Evolutionary conservation across 2,329 filamentous ascomycete species (phyloP).

Genomic region (Ophiocordyceps camponoti-saundersi): DNA sequence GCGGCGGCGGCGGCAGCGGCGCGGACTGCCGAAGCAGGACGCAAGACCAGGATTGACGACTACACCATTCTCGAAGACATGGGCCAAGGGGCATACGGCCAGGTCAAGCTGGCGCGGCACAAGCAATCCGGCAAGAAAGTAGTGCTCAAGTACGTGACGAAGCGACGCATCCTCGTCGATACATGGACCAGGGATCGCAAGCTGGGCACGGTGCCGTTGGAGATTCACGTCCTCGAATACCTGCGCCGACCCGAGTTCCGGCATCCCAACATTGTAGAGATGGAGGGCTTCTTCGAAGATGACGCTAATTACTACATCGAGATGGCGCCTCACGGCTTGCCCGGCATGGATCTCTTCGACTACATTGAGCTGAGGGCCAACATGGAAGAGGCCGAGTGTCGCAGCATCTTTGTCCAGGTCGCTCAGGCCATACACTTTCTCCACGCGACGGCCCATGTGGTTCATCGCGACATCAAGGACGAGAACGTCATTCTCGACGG

Average conservation of each 20-base stretch:
- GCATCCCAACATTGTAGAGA: slow-evolving; percentile 56
- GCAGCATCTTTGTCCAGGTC: slow-evolving; percentile 90
- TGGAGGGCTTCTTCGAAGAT: slow-evolving; percentile 62
- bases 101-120: slow-evolving; percentile 86
- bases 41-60: slow-evolving; percentile 76
- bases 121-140: slow-evolving; percentile 69
- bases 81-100: slow-evolving; percentile 94
- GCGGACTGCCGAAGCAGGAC: slow-evolving; percentile 17
- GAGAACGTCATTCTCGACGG: slow-evolving; percentile 95
- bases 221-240: slow-evolving; percentile 94
- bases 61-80: slow-evolving; percentile 93
- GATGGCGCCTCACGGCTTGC: slow-evolving; percentile 87
- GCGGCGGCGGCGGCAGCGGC: slow-evolving; percentile 16
- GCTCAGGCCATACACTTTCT: slow-evolving; percentile 79
- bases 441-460: slow-evolving; percentile 77
- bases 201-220: slow-evolving; percentile 83
- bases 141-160: slow-evolving; percentile 95
- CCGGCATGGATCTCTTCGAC: slow-evolving; percentile 97
- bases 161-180: slow-evolving; percentile 88
- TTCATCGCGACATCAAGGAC: slow-evolving; percentile 97
- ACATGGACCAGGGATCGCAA: slow-evolving; percentile 93
- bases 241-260: slow-evolving; percentile 55
- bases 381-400: slow-evolving; percentile 89
- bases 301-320: slow-evolving; percentile 96
- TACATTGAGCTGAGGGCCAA: slow-evolving; percentile 93